Evolutionary conservation across 257 asterid genomes (phyloP).

Genomic region (Verbena officinalis): DNA sequence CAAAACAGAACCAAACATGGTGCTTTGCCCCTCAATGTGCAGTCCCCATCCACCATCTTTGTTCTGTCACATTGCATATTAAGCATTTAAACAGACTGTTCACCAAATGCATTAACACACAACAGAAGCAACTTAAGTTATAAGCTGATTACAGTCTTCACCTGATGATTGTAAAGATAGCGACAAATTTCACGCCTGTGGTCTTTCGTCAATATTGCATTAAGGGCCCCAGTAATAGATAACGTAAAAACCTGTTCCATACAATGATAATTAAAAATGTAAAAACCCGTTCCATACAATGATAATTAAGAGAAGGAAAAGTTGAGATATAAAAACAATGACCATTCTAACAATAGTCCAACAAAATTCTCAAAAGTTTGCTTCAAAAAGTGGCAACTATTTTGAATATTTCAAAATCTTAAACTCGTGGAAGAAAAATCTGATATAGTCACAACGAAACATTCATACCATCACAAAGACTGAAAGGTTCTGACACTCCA

Average conservation of each 20-base stretch:
- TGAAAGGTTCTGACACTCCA: neutral
- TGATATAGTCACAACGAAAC: neutral
- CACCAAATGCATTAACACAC: slow-evolving; percentile 16
- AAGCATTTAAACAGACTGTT: slow-evolving; percentile 24
- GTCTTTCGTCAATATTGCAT: slow-evolving; percentile 78
- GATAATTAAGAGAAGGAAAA: neutral
- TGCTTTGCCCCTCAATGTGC: slow-evolving; percentile 98
- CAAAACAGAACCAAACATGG: slow-evolving; percentile 96
- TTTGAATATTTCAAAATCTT: slow-evolving; percentile 1
- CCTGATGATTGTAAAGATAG: slow-evolving; percentile 98
- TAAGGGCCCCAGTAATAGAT: slow-evolving; percentile 84
- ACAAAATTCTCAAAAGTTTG: neutral
- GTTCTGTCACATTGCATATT: slow-evolving; percentile 56
- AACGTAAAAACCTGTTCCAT: slow-evolving; percentile 70
- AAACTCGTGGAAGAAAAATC: neutral
- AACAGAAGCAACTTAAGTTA: slow-evolving; percentile 15
- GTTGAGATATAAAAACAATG: slow-evolving; percentile 4
- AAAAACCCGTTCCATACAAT: slow-evolving; percentile 48
- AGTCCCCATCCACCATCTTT: slow-evolving; percentile 99
- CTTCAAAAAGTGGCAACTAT: slow-evolving; percentile 3
- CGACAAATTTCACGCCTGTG: slow-evolving; percentile 92
- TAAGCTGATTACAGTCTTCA: slow-evolving; percentile 27
- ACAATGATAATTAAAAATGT: slow-evolving; percentile 8
- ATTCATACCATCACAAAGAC: neutral
- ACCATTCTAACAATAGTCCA: neutral